These are phyloP conservation scores for Plasmodium billcollinsi DNA, from an alignment of 169 alveolate species.

Conservation along the genomic window DNA sequence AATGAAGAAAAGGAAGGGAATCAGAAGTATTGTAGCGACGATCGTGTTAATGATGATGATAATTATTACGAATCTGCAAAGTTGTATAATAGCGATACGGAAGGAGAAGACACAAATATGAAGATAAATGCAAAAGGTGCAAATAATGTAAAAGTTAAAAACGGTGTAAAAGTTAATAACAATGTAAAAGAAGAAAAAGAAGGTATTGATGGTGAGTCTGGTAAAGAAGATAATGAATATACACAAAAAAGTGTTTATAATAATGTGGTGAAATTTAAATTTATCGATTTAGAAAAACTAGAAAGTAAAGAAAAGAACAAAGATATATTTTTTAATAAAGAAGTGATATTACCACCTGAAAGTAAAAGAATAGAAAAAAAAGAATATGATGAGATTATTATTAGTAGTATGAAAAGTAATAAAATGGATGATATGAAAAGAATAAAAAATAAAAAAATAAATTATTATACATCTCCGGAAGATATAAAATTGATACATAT, in stretches of 20 bases:
- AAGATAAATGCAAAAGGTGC: neutral
- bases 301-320: conserved; percentile 16
- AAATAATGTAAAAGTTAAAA: neutral
- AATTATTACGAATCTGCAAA: neutral
- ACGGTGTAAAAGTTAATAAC: neutral
- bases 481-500: conserved; percentile 83
- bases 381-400: conserved; percentile 89
- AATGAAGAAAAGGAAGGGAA: neutral
- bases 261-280: conserved; percentile 7
- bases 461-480: conserved; percentile 60
- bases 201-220: neutral
- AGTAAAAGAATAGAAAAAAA: conserved; percentile 91
- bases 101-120: no score
- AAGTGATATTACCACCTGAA: conserved; percentile 95
- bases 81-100: no score
- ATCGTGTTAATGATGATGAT: neutral
- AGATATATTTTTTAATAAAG: conserved; percentile 83
- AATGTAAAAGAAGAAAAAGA: neutral
- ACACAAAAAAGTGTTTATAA: neutral
- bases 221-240: neutral
- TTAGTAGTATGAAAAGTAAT: conserved; percentile 83
- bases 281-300: conserved; percentile 62
- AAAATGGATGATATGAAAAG: conserved; percentile 9
- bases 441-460: neutral
- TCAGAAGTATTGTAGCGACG: neutral